These are phyloP conservation scores for Boletus subluridellus DNA, from an alignment of 1,284 basidiomycete genomes.

Conservation along the genomic window DNA sequence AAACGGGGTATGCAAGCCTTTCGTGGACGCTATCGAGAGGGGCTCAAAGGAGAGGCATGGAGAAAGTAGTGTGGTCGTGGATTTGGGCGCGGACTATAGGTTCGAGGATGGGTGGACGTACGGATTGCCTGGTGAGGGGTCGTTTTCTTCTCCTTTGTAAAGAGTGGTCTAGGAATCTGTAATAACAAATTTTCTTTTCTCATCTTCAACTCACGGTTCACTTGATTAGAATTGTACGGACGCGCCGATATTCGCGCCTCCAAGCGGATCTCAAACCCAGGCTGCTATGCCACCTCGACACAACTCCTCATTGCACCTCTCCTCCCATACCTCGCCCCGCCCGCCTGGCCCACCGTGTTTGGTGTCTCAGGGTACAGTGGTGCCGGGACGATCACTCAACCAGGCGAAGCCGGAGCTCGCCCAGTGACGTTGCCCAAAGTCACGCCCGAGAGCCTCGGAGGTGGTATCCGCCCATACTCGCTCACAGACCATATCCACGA, in stretches of 20 bases:
- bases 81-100: conserved; percentile 92
- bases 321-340: conserved; percentile 64
- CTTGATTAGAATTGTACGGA: conserved; percentile 77
- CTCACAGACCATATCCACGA: conserved; percentile 99
- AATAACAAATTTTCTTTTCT: conserved; percentile 28
- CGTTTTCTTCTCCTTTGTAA: conserved; percentile 25
- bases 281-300: conserved; percentile 93
- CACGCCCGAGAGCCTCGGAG: conserved; percentile 68
- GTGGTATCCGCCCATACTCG: conserved; percentile 80
- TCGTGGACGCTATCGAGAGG: conserved; percentile 90
- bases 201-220: conserved; percentile 7
- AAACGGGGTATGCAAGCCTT: conserved; percentile 96
- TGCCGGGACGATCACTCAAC: conserved; percentile 78
- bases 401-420: conserved; percentile 59
- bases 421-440: conserved; percentile 84
- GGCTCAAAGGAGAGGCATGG: conserved; percentile 59
- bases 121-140: conserved; percentile 91
- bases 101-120: conserved; percentile 97
- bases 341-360: conserved; percentile 82
- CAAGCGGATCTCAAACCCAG: conserved; percentile 92
- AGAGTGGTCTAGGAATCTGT: conserved; percentile 7
- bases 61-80: conserved; percentile 76
- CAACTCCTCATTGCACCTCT: conserved; percentile 92
- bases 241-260: conserved; percentile 67
- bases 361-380: conserved; percentile 94